phyloP scores from a whole-genome alignment of 192 early-diverging fungal species.

The Spizellomyces punctatus region DNA sequence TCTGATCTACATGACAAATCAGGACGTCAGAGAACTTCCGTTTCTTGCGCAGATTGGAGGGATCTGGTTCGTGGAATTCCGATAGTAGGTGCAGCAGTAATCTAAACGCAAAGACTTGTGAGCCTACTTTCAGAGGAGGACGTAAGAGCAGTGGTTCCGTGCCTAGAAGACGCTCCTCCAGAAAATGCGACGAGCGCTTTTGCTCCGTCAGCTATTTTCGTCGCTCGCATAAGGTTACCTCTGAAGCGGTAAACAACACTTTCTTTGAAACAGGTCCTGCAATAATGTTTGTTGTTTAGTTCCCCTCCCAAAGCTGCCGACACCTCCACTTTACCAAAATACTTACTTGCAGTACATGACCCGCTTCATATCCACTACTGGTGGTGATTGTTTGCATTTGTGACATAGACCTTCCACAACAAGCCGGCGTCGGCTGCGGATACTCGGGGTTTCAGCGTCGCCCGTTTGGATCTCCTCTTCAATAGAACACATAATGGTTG shows the following conservation, averaged over 20 bases:
- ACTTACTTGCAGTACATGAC: conserved; percentile 74
- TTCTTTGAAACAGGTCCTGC: conserved; percentile 70
- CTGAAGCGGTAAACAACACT: conserved; percentile 72
- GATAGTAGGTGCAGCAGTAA: conserved; percentile 66
- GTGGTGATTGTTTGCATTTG: conserved; percentile 75
- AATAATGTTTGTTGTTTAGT: not conserved
- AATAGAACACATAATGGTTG: not conserved
- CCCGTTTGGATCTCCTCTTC: not conserved
- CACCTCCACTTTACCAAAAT: too few relatives aligned
- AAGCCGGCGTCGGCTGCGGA: not conserved
- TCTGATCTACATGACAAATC: conserved; percentile 82
- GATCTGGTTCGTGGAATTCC: conserved; percentile 59
- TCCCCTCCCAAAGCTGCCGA: too few relatives aligned
- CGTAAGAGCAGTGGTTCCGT: conserved; percentile 4
- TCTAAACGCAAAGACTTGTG: conserved; percentile 31
- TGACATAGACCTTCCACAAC: conserved; percentile 53
- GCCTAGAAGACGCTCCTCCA: conserved; percentile 82
- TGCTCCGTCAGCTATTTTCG: conserved; percentile 41
- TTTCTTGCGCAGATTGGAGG: conserved; percentile 60
- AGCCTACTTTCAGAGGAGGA: not conserved
- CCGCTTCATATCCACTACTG: conserved; percentile 68
- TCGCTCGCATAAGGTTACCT: conserved; percentile 58
- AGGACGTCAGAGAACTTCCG: conserved; percentile 61
- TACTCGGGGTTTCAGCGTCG: not conserved
- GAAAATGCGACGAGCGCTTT: conserved; percentile 82